These are phyloP conservation scores for Kernera saxatilis DNA, from an alignment of 345 rosid species.

Conservation along the genomic window DNA sequence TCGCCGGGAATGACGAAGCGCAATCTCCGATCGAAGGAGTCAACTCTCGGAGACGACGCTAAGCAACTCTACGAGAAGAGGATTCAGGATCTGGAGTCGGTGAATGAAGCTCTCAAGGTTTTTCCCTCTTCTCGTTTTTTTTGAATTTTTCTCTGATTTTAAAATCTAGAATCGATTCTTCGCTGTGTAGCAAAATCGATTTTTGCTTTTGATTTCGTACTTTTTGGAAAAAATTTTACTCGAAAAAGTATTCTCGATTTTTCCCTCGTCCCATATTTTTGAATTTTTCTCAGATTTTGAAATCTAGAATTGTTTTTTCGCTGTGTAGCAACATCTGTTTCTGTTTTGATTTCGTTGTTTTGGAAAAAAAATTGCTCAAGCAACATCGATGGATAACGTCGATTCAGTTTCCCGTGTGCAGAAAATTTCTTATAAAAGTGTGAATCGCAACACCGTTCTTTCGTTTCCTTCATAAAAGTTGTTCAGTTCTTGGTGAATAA, in stretches of 20 bases:
- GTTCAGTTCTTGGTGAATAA: neutral
- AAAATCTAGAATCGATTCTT: neutral
- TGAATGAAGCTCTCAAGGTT: constrained; percentile 50
- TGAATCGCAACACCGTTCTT: neutral
- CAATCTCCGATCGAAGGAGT: constrained; percentile 54
- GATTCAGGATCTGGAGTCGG: constrained; percentile 58
- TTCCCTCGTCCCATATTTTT: no score
- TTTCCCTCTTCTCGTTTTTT: neutral
- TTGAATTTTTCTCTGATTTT: neutral
- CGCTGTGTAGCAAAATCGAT: neutral
- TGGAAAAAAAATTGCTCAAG: no score
- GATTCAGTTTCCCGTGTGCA: neutral
- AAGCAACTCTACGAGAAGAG: constrained; percentile 35
- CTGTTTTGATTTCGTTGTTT: neutral
- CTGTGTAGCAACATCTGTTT: neutral
- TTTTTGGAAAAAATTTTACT: neutral
- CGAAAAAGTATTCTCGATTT: neutral
- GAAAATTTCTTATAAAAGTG: neutral
- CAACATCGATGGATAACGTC: neutral
- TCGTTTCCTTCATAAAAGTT: neutral
- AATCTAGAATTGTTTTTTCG: no score
- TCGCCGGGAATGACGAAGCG: constrained; percentile 39
- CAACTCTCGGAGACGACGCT: constrained; percentile 29
- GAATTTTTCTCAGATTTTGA: no score
- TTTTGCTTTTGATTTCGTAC: neutral